Evolutionary conservation across 2,329 filamentous ascomycete species (phyloP).

Genomic region (Didymella lethalis): DNA sequence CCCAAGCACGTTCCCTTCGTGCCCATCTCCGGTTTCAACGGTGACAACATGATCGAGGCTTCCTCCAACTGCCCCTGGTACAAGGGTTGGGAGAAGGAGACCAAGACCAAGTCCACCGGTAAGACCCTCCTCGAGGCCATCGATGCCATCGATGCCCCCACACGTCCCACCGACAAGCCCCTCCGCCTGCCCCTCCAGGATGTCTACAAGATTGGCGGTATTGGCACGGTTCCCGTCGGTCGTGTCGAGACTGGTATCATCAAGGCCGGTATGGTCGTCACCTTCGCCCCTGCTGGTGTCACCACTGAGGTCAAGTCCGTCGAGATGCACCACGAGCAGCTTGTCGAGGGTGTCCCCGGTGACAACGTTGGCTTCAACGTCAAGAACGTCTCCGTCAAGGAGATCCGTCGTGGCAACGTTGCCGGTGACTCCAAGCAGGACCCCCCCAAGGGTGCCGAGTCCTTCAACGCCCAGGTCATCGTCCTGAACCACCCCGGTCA

Average conservation of each 20-base stretch:
- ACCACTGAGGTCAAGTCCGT: conserved; percentile 99
- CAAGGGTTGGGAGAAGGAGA: conserved; percentile 99
- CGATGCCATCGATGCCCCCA: conserved; percentile 90
- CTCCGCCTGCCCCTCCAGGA: conserved; percentile 99
- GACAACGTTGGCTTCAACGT: conserved; percentile 99
- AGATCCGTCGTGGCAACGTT: conserved; percentile 99
- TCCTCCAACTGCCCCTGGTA: conserved; percentile 99
- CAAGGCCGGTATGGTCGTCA: conserved; percentile 90
- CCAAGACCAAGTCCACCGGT: conserved; percentile 85
- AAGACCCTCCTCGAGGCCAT: conserved; percentile 99
- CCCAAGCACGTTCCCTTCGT: conserved; percentile 98
- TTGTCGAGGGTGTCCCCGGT: conserved; percentile 91
- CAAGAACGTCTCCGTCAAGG: conserved; percentile 99
- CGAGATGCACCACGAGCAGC: conserved; percentile 99
- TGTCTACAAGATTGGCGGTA: conserved; percentile 99
- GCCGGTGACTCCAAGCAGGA: conserved; percentile 99
- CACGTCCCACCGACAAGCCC: conserved; percentile 97
- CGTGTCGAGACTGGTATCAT: conserved; percentile 99
- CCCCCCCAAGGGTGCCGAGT: conserved; percentile 85
- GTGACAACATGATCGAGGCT: conserved; percentile 97
- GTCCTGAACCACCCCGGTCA: conserved; percentile 99
- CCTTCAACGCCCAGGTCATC: conserved; percentile 99
- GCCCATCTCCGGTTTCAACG: conserved; percentile 99
- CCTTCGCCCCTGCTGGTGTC: conserved; percentile 97
- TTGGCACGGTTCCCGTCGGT: conserved; percentile 99